These are phyloP conservation scores for Stemphylium vesicarium DNA, from an alignment of 2,329 filamentous ascomycete genomes.

Conservation along the genomic window DNA sequence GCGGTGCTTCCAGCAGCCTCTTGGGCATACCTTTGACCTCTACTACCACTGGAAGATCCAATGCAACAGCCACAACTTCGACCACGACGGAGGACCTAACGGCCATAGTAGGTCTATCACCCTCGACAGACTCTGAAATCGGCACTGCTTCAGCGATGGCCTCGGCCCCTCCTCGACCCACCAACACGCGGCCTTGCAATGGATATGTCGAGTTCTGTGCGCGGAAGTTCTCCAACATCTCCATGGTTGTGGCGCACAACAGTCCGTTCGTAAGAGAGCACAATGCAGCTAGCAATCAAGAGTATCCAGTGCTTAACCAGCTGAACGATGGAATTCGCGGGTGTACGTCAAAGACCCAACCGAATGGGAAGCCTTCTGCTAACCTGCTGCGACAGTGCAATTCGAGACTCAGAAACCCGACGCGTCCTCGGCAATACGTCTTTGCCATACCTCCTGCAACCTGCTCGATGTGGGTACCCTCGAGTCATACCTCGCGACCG, in stretches of 20 bases:
- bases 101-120: slow-evolving; percentile 25
- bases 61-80: slow-evolving; percentile 18
- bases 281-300: slow-evolving; percentile 46
- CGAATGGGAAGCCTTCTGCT: not conserved
- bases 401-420: slow-evolving; percentile 65
- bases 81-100: slow-evolving; percentile 21
- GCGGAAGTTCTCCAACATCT: slow-evolving; percentile 43
- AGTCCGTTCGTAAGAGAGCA: slow-evolving; percentile 39
- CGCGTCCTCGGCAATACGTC: slow-evolving; percentile 62
- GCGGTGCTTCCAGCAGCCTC: not conserved
- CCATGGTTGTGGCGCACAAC: slow-evolving; percentile 47
- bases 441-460: slow-evolving; percentile 86
- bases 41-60: slow-evolving; percentile 15
- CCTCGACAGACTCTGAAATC: slow-evolving; percentile 16
- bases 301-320: slow-evolving; percentile 35
- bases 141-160: slow-evolving; percentile 18
- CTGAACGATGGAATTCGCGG: slow-evolving; percentile 47
- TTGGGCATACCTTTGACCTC: slow-evolving; percentile 6
- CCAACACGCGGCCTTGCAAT: slow-evolving; percentile 45
- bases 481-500: slow-evolving; percentile 71
- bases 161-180: slow-evolving; percentile 16
- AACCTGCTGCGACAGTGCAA: slow-evolving; percentile 55
- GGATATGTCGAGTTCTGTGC: slow-evolving; percentile 44
- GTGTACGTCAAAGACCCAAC: slow-evolving; percentile 24
- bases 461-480: slow-evolving; percentile 82